Percentiles rank a stretch among this genome's conserved stretches.
Evolutionary conservation across 2,329 filamentous ascomycete species (phyloP).

Genomic region (Endoconidiophora laricicola): DNA sequence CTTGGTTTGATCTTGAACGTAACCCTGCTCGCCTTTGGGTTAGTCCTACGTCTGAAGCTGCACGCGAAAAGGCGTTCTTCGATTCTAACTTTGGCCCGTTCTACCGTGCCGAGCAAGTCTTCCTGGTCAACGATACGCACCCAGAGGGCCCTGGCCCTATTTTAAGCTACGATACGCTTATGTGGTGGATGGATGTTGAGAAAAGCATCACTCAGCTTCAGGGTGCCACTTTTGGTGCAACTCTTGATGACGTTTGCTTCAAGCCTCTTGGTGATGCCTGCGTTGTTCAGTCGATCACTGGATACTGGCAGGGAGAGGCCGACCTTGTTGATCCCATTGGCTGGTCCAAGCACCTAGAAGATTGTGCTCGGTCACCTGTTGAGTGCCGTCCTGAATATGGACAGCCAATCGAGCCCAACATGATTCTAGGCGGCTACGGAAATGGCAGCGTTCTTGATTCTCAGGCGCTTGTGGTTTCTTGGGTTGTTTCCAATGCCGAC

Average conservation of each 20-base stretch:
- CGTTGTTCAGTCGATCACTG: conserved; percentile 81
- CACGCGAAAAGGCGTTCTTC: conserved; percentile 86
- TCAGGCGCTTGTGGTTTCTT: conserved; percentile 71
- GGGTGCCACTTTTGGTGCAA: conserved; percentile 49
- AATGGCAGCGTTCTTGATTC: conserved; percentile 50
- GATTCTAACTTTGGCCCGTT: conserved; percentile 89
- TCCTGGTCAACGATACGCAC: conserved; percentile 75
- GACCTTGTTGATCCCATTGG: conserved; percentile 40
- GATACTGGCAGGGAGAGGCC: conserved; percentile 63
- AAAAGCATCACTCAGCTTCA: conserved; percentile 55
- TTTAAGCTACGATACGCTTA: conserved; percentile 70
- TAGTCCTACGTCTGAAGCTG: conserved; percentile 79
- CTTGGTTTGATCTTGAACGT: conserved; percentile 74
- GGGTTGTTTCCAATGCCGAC: conserved; percentile 78
- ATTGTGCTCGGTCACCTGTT: conserved; percentile 66
- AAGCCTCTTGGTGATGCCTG: conserved; percentile 82
- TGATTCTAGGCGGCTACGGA: conserved; percentile 70
- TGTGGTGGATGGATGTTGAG: conserved; percentile 91
- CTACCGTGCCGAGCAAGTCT: conserved; percentile 83
- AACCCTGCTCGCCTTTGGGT: conserved; percentile 92
- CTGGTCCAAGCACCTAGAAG: conserved; percentile 57
- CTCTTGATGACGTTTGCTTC: conserved; percentile 75
- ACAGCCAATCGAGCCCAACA: conserved; percentile 70
- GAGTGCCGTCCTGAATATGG: conserved; percentile 76
- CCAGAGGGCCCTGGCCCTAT: conserved; percentile 53